phyloP scores from a whole-genome alignment of 2,329 filamentous ascomycete genomes.

The Drechslera avenae region DNA sequence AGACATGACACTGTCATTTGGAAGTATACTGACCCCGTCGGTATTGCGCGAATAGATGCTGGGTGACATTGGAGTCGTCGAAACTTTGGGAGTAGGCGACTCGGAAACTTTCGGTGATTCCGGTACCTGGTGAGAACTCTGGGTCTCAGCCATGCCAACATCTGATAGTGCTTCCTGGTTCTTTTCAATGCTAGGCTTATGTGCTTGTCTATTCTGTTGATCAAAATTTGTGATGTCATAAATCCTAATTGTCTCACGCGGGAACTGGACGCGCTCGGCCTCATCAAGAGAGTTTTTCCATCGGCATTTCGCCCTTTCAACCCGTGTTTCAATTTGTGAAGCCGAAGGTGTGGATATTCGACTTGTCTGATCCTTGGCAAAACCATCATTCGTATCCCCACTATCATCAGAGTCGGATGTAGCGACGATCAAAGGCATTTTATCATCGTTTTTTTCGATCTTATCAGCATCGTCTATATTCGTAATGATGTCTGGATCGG shows the following conservation, averaged over 20 bases:
- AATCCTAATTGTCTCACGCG: conserved; percentile 34
- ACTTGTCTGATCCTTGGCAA: background rate
- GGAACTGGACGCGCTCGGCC: conserved; percentile 32
- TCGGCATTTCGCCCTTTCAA: conserved; percentile 47
- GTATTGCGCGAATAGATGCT: conserved; percentile 55
- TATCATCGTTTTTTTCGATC: conserved; percentile 13
- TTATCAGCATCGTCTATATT: conserved; percentile 12
- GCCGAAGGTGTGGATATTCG: conserved; percentile 39
- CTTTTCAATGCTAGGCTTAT: background rate
- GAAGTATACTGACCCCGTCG: conserved; percentile 45
- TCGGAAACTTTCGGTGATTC: conserved; percentile 3
- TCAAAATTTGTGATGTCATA: conserved; percentile 19
- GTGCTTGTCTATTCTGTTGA: background rate
- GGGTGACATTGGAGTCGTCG: conserved; percentile 49
- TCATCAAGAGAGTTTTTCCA: conserved; percentile 52
- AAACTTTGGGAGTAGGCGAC: conserved; percentile 13
- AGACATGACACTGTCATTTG: conserved; percentile 44
- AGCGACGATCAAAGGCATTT: conserved; percentile 10
- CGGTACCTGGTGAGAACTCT: background rate
- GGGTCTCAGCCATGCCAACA: no score
- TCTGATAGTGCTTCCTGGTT: background rate
- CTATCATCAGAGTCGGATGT: conserved; percentile 4
- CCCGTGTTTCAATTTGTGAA: conserved; percentile 48
- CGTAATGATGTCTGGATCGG: conserved; percentile 8
- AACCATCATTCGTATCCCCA: background rate